Evolutionary conservation across 78 protist species (phyloP).

Genomic region (Dictyostelium discoideum): DNA sequence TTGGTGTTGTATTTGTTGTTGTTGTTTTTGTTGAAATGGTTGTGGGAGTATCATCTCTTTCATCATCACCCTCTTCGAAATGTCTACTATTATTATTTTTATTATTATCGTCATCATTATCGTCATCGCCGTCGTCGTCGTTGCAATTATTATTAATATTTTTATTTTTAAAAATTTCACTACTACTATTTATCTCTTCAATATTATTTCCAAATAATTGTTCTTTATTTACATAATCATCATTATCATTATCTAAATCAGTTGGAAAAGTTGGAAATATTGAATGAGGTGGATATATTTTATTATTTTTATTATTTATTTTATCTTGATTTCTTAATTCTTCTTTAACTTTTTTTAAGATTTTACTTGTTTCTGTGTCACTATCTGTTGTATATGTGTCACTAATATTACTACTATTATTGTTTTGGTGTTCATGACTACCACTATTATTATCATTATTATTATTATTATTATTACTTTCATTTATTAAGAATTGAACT

Average conservation of each 20-base stretch:
- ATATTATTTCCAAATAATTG: background rate
- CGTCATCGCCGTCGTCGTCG: background rate
- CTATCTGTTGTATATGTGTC: background rate
- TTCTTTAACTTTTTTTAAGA: background rate
- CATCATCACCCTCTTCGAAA: background rate
- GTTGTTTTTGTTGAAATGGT: background rate
- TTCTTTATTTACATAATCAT: background rate
- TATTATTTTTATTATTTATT: background rate
- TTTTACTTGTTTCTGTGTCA: background rate
- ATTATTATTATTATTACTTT: background rate
- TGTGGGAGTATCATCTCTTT: background rate
- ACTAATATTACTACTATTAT: background rate
- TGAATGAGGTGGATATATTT: constrained; percentile 1
- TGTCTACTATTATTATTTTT: background rate
- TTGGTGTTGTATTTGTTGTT: background rate
- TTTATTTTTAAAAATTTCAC: background rate
- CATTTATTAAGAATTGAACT: background rate
- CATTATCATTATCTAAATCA: background rate
- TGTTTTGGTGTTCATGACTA: too few relatives aligned
- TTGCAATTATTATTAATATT: too few relatives aligned
- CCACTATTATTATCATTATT: too few relatives aligned
- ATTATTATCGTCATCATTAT: background rate
- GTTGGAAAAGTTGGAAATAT: background rate
- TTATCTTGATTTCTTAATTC: background rate
- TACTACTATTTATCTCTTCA: background rate